Base-by-base conservation (phyloP, 106 monocot species). In the Dioscorea alata region DNA sequence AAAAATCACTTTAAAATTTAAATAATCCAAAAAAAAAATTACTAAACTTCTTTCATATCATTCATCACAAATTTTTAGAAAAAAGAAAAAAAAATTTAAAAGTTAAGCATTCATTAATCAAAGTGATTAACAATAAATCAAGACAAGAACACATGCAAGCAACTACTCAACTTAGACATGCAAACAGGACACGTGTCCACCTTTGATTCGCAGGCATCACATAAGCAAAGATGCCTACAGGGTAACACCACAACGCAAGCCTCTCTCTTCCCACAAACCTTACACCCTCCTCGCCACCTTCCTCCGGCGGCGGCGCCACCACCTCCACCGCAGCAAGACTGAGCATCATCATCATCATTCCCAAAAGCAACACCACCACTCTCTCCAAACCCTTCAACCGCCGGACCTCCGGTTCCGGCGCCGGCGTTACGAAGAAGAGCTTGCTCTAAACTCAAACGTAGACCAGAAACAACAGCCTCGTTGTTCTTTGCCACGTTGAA, bases 171-270 rank as follows among this genome's bases (percentile, higher is more conserved):
- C 42, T 5, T 42, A 42, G 6, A 8, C 42, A 42, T 42, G 74
- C 89, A 89, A 60, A 85, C 31, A 8, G 85, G 85, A 24, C 90
- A 90, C 8, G 66, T 35, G 64, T 69, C 68, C 18, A 83, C 32
- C 63, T 58, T 62, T 2, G 53, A 21, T 48, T 90, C 83, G 49
- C 90, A 90, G 13, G 57, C 72, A 42, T 75, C 69, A 76, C 90
- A 90, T 18, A 86, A 61, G 67, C 83, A 83, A 6, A 90, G 62
- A 33, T 90, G 90, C 71, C 78, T 67, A 73, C 90, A 90, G 1
- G 90, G 90, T 8, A 86, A 65, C n/a, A 90, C 67, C 70, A 90
- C 73, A 52, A 83, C 68, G 33, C 71, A 73, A 9, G 61, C 79
- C 14, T 83, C 86, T 6, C 25, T 17, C 33, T 60, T 68, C 42